phyloP scores from a whole-genome alignment of 176 grass and related monocot genomes.

The Zoysia pacifica region DNA sequence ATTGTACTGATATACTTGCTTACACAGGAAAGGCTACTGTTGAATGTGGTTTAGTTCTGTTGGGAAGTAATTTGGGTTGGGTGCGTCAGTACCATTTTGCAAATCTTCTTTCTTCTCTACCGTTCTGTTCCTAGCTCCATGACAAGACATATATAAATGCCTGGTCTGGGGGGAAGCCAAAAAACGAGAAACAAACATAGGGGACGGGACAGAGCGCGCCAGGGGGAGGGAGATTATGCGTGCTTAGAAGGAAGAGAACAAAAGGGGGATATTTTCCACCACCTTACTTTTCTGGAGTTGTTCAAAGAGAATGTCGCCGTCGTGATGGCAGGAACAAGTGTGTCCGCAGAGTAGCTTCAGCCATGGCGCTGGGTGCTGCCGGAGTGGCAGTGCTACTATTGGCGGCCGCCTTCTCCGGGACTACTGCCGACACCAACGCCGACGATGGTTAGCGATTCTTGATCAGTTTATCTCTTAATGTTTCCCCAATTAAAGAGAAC shows the following conservation, averaged over 20 bases:
- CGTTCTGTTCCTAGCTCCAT: not conserved
- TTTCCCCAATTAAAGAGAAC: not conserved
- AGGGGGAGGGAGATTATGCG: not conserved
- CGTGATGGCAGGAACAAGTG: slow-evolving; percentile 17
- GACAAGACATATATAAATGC: slow-evolving; percentile 21
- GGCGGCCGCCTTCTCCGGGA: not conserved
- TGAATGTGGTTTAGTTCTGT: not conserved
- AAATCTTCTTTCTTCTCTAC: not conserved
- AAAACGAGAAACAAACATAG: not conserved
- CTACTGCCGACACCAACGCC: slow-evolving; percentile 43
- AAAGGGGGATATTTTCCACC: slow-evolving; percentile 7
- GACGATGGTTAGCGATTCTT: slow-evolving; percentile 39
- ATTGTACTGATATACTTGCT: not conserved
- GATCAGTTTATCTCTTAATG: not conserved
- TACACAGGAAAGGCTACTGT: not conserved
- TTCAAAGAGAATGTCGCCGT: slow-evolving; percentile 16
- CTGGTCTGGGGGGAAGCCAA: not conserved
- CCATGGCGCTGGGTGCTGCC: slow-evolving; percentile 30
- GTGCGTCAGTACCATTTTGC: no score
- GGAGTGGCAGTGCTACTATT: slow-evolving; percentile 19
- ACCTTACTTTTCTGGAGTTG: slow-evolving; percentile 4
- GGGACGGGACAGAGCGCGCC: not conserved
- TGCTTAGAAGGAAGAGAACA: slow-evolving; percentile 13
- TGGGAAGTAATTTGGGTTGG: no score
- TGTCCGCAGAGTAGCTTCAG: slow-evolving; percentile 5